These are phyloP conservation scores for Marchantia paleacea DNA, from an alignment of 225 moss, liverwort and hornwort genomes.

Conservation along the genomic window DNA sequence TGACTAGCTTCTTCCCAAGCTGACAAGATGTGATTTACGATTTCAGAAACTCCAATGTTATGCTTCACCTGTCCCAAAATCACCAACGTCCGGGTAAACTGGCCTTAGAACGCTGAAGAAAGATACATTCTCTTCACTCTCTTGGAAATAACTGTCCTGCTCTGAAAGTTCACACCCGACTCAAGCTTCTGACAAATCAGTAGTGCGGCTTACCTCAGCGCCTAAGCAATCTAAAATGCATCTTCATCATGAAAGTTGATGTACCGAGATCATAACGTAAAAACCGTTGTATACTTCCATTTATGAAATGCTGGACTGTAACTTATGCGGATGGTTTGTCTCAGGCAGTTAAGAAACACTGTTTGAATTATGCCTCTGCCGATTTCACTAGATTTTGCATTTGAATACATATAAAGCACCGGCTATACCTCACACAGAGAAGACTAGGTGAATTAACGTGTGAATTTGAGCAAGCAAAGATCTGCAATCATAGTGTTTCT, in stretches of 20 bases:
- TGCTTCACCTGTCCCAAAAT: conserved; percentile 47
- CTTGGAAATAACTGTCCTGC: background rate
- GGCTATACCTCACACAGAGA: no score
- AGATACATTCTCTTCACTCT: no score
- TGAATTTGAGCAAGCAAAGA: no score
- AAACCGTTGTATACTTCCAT: no score
- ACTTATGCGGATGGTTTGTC: no score
- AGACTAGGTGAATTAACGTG: no score
- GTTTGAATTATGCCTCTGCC: no score
- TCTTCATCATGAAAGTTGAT: background rate
- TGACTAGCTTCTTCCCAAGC: conserved; percentile 33
- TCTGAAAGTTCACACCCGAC: background rate
- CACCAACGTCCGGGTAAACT: background rate
- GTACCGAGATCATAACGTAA: background rate
- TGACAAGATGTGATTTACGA: conserved; percentile 32
- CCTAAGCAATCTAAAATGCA: background rate
- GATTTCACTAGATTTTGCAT: no score
- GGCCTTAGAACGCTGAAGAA: background rate
- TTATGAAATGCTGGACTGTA: no score
- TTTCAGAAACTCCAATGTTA: conserved; percentile 36
- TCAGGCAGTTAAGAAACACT: no score
- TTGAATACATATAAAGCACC: no score
- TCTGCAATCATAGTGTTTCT: no score
- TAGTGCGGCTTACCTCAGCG: background rate
- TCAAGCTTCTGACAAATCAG: background rate